phyloP scores from a whole-genome alignment of 306 rosid species.

The Hippophae rhamnoides region DNA sequence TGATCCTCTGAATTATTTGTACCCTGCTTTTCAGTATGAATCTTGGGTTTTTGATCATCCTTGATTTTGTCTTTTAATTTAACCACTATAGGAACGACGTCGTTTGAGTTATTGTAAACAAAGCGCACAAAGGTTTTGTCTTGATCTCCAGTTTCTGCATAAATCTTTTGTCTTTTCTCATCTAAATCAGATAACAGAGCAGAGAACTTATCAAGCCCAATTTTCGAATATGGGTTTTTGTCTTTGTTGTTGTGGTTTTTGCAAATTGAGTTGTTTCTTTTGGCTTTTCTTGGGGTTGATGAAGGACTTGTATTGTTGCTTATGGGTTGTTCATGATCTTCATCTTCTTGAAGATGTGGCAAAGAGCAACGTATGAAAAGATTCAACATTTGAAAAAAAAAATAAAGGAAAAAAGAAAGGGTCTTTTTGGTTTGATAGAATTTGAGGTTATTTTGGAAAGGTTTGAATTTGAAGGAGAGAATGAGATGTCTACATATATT shows the following conservation, averaged over 20 bases:
- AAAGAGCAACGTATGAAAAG: slow-evolving; percentile 37
- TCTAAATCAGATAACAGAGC: slow-evolving; percentile 70
- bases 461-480: background rate
- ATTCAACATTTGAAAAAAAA: slow-evolving; percentile 29
- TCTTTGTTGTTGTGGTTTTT: slow-evolving; percentile 20
- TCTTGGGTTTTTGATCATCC: slow-evolving; percentile 16
- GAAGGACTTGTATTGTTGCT: slow-evolving; percentile 19
- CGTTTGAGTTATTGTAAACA: slow-evolving; percentile 40
- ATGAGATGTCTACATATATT: background rate
- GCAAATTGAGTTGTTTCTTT: slow-evolving; percentile 12
- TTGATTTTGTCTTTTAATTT: slow-evolving; percentile 41
- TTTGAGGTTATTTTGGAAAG: background rate
- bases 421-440: slow-evolving; percentile 13
- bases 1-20: slow-evolving; percentile 16
- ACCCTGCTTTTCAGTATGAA: slow-evolving; percentile 13
- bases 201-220: slow-evolving; percentile 82
- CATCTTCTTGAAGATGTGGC: background rate
- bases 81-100: slow-evolving; percentile 67
- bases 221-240: slow-evolving; percentile 54
- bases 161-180: slow-evolving; percentile 55
- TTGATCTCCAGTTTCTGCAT: slow-evolving; percentile 40
- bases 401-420: too few relatives aligned
- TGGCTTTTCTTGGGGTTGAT: slow-evolving; percentile 41
- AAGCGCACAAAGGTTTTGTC: slow-evolving; percentile 60
- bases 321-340: slow-evolving; percentile 28